Base-by-base conservation (phyloP, 2,329 filamentous ascomycete species). In the Helotiales sp. region DNA sequence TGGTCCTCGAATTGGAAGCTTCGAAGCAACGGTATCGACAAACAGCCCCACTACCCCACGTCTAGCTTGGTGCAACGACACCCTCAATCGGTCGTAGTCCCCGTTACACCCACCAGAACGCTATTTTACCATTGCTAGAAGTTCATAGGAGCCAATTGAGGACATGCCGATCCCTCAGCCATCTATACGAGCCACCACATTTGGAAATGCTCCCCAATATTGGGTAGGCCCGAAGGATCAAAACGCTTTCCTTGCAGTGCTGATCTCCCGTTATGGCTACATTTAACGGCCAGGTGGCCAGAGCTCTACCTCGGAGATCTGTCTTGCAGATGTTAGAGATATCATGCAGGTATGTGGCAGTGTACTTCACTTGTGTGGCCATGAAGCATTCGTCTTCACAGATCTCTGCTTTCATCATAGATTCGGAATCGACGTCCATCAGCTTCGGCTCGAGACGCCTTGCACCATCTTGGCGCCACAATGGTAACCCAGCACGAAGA, bases 121-220 rank as follows among this genome's bases (percentile, higher is more conserved):
- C n/a, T 15, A 44, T 27, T 13, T n/a, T 44, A 10, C 19, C 40
- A 13, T 44, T 44, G 22, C 40, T 44, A 12, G 22, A 27, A 22
- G 33, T 51, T 29, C 52, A 19, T 44, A 10, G 30, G 46, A 54
- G 33, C 61, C 59, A 62, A 61, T 66, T 17, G 54, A 63, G 62
- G 62, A 13, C 51, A 57, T 51, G 61, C 64, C 64, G 64, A 61
- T 56, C 22, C 48, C 52, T 57, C 62, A 66, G 62, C 63, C 62
- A 63, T 62, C 51, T 10, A 52, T 13, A 50, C 29, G 49, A 63
- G 57, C 60, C 60, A 63, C 56, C 22, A 22, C 22, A 27, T 10
- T 42, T 15, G 42, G 27, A 7, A n/a, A 24, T 25, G 22, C 42
- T 38, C 12, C 22, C 17, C 36, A 47, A 51, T 29, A 42, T 38